Conservation (phyloP, 192 early-diverging fungal species). For the Backusella parvicylindrica region DNA sequence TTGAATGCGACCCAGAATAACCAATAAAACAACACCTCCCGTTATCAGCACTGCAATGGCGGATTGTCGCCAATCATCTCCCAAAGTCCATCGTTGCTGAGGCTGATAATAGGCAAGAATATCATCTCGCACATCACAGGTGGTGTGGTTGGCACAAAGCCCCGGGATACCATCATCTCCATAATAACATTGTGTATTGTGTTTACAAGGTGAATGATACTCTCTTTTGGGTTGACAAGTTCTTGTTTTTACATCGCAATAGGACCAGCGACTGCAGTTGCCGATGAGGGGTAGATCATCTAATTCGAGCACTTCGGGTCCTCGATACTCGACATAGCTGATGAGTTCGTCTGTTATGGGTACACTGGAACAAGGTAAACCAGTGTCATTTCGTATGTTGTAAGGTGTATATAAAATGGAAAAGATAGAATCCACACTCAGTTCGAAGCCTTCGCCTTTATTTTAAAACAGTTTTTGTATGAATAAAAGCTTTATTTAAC, state of each 20-base stretch:
- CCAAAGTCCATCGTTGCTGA: constrained; percentile 18
- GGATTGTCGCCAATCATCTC: constrained; percentile 25
- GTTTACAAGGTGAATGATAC: constrained; percentile 18
- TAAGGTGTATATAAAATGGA: constrained; percentile 20
- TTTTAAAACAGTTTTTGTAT: neutral
- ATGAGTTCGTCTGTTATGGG: constrained; percentile 22
- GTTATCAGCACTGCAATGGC: constrained; percentile 22
- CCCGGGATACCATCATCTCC: constrained; percentile 22
- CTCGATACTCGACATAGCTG: constrained; percentile 28
- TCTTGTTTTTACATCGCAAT: constrained; percentile 24
- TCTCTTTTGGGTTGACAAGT: constrained; percentile 34
- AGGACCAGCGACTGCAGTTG: constrained; percentile 32
- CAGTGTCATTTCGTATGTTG: constrained; percentile 23
- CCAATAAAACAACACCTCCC: constrained; percentile 13
- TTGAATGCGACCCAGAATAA: constrained; percentile 21
- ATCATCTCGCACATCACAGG: constrained; percentile 24
- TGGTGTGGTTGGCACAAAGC: constrained; percentile 12
- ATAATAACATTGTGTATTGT: constrained; percentile 31
- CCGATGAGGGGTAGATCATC: constrained; percentile 28
- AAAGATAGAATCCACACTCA: constrained; percentile 15
- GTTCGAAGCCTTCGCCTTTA: constrained; percentile 17
- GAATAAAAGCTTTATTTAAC: neutral
- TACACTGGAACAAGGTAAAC: constrained; percentile 23
- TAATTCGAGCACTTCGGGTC: constrained; percentile 24
- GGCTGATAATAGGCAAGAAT: constrained; percentile 11